A percentile compares a stretch with the other conserved stretches of the same genome.
These are phyloP conservation scores for Homolaphlyctis polyrhiza DNA, from an alignment of 371 early-diverging fungal species.

Conservation along the genomic window DNA sequence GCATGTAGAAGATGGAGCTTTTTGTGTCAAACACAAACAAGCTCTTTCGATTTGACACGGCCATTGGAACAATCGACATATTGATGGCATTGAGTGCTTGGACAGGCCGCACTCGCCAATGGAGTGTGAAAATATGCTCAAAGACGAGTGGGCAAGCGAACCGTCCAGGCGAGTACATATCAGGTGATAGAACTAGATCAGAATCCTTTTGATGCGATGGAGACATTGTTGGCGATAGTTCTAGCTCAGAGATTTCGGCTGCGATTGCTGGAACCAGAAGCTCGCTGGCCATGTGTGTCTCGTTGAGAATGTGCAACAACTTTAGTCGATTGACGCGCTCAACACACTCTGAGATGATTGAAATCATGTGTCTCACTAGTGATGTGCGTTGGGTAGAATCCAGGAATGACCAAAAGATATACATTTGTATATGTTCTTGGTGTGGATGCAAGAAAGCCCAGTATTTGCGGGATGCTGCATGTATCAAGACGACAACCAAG, in stretches of 20 bases:
- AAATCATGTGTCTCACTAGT: slow-evolving; percentile 52
- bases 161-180: slow-evolving; percentile 47
- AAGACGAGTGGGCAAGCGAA: slow-evolving; percentile 68
- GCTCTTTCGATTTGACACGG: slow-evolving; percentile 68
- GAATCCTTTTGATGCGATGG: neutral
- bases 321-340: slow-evolving; percentile 64
- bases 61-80: slow-evolving; percentile 52
- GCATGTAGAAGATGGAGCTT: slow-evolving; percentile 56
- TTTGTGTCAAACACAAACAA: slow-evolving; percentile 63
- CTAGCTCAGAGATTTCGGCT: neutral
- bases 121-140: slow-evolving; percentile 59
- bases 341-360: slow-evolving; percentile 55
- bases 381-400: slow-evolving; percentile 49
- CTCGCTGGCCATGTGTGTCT: slow-evolving; percentile 53
- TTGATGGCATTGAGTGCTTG: slow-evolving; percentile 59
- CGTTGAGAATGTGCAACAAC: slow-evolving; percentile 58
- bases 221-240: neutral
- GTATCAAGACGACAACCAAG: neutral
- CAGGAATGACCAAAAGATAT: slow-evolving; percentile 65
- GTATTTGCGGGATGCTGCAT: neutral
- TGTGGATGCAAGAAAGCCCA: neutral
- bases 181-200: too few relatives aligned
- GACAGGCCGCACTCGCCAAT: slow-evolving; percentile 68
- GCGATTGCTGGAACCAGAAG: neutral
- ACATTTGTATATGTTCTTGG: slow-evolving; percentile 46